phyloP scores from a whole-genome alignment of 179 eudicot genomes.

The Silene vulgaris region DNA sequence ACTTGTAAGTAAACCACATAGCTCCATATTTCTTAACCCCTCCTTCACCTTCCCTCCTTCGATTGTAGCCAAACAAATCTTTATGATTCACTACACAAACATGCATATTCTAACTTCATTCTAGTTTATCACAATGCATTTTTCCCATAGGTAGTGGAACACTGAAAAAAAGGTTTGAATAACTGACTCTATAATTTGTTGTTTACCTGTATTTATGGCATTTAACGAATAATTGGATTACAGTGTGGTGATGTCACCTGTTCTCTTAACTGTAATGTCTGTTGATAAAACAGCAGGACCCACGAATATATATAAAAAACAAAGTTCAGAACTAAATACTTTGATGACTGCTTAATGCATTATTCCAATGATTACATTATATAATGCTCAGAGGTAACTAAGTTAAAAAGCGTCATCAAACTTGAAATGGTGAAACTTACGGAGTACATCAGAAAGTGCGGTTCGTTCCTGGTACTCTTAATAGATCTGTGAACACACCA shows the following conservation, averaged over 20 bases:
- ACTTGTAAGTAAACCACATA: no score
- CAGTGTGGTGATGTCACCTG: not conserved
- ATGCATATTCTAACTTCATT: not conserved
- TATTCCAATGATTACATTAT: not conserved
- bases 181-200: not conserved
- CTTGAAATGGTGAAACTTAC: not conserved
- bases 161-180: not conserved
- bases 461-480: not conserved
- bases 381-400: not conserved
- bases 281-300: not conserved
- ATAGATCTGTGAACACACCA: conserved; percentile 9
- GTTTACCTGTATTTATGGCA: not conserved
- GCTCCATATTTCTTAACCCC: no score
- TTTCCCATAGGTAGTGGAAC: not conserved
- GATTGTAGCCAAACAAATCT: no score
- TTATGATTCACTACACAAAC: no score
- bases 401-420: not conserved
- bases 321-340: not conserved
- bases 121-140: not conserved
- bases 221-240: not conserved
- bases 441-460: not conserved
- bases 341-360: not conserved
- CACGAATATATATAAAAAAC: not conserved
- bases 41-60: no score
- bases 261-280: not conserved